These are phyloP conservation scores for Penicillium nucicola DNA, from an alignment of 495 filamentous ascomycete genomes.

Conservation along the genomic window DNA sequence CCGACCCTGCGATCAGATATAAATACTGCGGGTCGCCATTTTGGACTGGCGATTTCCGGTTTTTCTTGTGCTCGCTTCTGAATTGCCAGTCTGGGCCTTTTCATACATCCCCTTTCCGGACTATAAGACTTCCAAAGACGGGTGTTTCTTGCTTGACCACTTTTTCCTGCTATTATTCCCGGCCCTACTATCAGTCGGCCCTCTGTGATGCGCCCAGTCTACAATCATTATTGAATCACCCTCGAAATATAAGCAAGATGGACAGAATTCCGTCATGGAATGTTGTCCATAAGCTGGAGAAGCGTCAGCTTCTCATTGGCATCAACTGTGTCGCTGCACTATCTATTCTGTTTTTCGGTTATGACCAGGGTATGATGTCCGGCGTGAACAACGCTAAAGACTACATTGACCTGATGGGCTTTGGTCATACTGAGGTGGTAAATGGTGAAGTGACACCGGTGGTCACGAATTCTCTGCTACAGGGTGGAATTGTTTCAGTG, in stretches of 20 bases:
- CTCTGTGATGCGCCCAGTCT: not conserved
- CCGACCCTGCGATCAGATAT: constrained; percentile 3
- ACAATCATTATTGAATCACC: not conserved
- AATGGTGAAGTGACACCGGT: constrained; percentile 45
- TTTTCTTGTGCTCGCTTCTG: not conserved
- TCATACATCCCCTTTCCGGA: not conserved
- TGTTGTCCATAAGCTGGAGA: constrained; percentile 59
- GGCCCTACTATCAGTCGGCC: not conserved
- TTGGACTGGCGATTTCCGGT: not conserved
- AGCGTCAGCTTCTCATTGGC: constrained; percentile 58
- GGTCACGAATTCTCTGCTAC: constrained; percentile 58
- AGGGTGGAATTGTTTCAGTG: constrained; percentile 67
- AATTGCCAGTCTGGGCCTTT: constrained; percentile 1
- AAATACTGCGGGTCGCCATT: not conserved
- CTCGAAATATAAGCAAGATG: constrained; percentile 25
- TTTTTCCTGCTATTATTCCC: too few relatives aligned
- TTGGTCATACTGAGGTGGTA: constrained; percentile 55
- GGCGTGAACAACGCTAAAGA: constrained; percentile 66
- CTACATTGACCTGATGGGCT: constrained; percentile 64
- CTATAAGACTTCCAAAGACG: not conserved
- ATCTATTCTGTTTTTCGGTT: constrained; percentile 60
- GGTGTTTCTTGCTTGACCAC: too few relatives aligned
- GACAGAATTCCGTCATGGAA: constrained; percentile 52
- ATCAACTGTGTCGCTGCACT: constrained; percentile 63
- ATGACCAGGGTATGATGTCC: constrained; percentile 73